Evolutionary conservation across 129 eudicot genomes (phyloP), one percentile per base, ranked within the genome.

Genomic region (Lonicera japonica): DNA sequence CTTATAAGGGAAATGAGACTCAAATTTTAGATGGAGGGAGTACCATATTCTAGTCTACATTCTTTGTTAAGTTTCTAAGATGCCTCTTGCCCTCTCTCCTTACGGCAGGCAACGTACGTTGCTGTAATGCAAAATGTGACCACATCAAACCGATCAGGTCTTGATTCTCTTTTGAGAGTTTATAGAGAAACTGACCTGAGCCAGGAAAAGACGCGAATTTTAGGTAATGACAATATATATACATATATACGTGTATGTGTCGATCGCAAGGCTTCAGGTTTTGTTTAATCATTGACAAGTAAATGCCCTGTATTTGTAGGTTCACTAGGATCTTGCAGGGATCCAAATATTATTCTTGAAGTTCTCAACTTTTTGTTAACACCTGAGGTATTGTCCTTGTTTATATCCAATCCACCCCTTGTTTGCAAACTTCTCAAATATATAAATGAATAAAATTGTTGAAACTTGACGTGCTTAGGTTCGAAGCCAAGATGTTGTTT

Each of bases 131-230:
- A 74, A 75, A 79, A 71, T 41, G 96, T 77, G 63, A 88, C 67
- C 47, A 54, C 67, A 60, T 63, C 92, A 67, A 64, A 88, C 68
- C 75, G 94, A 68, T 76, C 89, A 19, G 86, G 84, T 29, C 85
- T 68, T 64, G 96, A 88, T 36, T 82, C 95, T 21, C 89, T 94
- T 62, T 80, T 94, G 57, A 85, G 60, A 64, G 75, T 94, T 72
- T 88, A 94, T 40, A 79, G 89, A 66, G 99, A 94, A 77, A 78
- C 92, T 40, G 96, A 88, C 77, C 82, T 85, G 63, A 94, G 99
- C 86, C 96, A 88, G 75, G 99, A 94, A 74, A 94, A 88, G 81
- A 82, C 88, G 7, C 79, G 99, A 38, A 85, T 94, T 61, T 70
- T 94, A 80, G 87, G 97, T 89, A 63, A 62, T 48, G 22, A 24